These are phyloP conservation scores for Apiotrichum sp. DNA, from an alignment of 1,284 basidiomycete genomes.

Conservation along the genomic window DNA sequence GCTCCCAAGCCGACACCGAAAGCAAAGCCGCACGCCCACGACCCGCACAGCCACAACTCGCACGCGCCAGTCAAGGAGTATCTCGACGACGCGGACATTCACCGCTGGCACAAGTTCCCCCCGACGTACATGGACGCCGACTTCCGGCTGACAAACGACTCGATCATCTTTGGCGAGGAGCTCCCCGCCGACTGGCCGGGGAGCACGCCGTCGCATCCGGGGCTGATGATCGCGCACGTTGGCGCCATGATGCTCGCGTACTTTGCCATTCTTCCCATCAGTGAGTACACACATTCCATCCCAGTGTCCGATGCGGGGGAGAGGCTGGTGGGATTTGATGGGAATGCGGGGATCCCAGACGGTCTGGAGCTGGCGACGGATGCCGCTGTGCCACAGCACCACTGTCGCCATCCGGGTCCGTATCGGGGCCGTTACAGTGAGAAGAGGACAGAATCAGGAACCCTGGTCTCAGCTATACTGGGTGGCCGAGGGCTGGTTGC, in stretches of 20 bases:
- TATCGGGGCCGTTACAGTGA: too few relatives aligned
- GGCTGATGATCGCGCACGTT: constrained; percentile 33
- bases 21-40: constrained; percentile 3
- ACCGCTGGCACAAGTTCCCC: constrained; percentile 34
- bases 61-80: constrained; percentile 25
- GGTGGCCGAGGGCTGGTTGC: too few relatives aligned
- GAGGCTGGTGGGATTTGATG: too few relatives aligned
- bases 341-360: too few relatives aligned
- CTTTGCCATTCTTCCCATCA: constrained; percentile 35
- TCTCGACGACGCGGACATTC: constrained; percentile 35
- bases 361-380: too few relatives aligned
- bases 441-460: too few relatives aligned
- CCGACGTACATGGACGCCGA: constrained; percentile 37
- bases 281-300: constrained; percentile 17
- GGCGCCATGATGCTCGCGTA: constrained; percentile 29
- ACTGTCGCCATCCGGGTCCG: too few relatives aligned
- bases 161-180: constrained; percentile 37
- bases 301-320: neutral
- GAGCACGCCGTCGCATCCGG: constrained; percentile 25
- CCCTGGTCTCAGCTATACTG: too few relatives aligned
- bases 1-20: neutral
- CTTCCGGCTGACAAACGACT: constrained; percentile 32
- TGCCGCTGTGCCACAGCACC: too few relatives aligned
- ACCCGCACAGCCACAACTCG: constrained; percentile 24
- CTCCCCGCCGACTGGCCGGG: constrained; percentile 32